These are phyloP conservation scores for Heritiera fomes DNA, from an alignment of 345 rosid genomes.

Conservation along the genomic window DNA sequence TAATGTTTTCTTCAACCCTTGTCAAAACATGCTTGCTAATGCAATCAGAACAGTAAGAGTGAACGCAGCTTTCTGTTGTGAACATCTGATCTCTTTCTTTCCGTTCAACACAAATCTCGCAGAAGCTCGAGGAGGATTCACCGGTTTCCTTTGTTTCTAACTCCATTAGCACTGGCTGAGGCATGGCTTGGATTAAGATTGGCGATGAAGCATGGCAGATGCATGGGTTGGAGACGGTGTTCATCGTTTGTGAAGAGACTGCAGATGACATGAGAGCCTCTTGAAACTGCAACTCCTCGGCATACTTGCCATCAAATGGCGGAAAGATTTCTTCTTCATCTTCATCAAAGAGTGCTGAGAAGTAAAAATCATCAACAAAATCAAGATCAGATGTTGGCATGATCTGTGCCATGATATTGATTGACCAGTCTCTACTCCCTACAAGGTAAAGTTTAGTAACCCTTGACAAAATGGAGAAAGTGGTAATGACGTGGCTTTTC, in stretches of 20 bases:
- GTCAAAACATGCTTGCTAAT: conserved; percentile 32
- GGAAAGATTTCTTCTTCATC: not conserved
- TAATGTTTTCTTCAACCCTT: conserved; percentile 11
- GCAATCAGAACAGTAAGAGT: conserved; percentile 40
- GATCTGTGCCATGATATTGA: not conserved
- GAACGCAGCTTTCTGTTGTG: conserved; percentile 28
- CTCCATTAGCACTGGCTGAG: not conserved
- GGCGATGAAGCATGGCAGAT: not conserved
- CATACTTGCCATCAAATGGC: not conserved
- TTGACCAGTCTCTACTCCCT: not conserved
- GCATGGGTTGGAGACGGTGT: not conserved
- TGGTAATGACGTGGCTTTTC: not conserved
- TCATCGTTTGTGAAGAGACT: not conserved
- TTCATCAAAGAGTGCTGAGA: not conserved
- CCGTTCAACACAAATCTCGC: conserved; percentile 43
- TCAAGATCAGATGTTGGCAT: not conserved
- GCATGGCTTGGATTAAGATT: not conserved
- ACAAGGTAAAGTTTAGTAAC: not conserved
- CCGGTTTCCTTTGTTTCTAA: conserved; percentile 15
- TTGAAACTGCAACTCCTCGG: conserved; percentile 13
- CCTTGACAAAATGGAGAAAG: not conserved
- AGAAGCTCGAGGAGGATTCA: conserved; percentile 37
- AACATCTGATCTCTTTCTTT: conserved; percentile 30
- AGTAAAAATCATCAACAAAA: conserved; percentile 13
- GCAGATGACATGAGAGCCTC: conserved; percentile 15